Evolutionary conservation across 352 stramenopile genomes (phyloP), one percentile per base, ranked within the genome.

Genomic region (Blastocystis sp.): DNA sequence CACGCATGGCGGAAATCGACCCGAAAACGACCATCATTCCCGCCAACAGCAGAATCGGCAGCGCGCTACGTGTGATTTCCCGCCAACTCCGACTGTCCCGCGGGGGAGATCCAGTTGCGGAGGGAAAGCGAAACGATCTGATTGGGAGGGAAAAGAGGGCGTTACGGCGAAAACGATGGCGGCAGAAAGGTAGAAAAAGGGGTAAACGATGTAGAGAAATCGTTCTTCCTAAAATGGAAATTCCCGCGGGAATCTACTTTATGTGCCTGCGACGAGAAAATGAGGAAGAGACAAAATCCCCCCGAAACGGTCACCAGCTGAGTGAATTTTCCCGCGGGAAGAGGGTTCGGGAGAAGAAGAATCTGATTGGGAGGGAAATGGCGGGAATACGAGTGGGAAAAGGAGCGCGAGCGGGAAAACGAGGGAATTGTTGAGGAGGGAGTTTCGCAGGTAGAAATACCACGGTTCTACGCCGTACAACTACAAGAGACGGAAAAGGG

Each of bases 131-230:
- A 73, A 8, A 40, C 27, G 42, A 21, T 73, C 14, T 4, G n/a
- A 24, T 46, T 73, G 61, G 46, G 2, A 46, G 18, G 18, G 18
- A 7, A 2, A 27, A 7, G 3, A 4, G 8, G 8, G n/a, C 16
- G 46, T 16, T 51, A 73, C 61, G 38, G 61, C 18, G 24, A 94
- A 87, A 32, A 89, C 91, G 57, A 90, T 87, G 0, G 91, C 91
- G 54, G 90, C 90, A 48, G 89, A 87, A 32, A 93, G 87, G 73
- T 91, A 94, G 18, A 94, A 85, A 0, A 94, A 87, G n/a, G 91
- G 90, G 53, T 94, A 94, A 0, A 94, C 81, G 0, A 91, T 91
- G 27, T 91, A 93, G 38, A 94, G 65, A 84, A 94, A 94, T 0
- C 91, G 90, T 87, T 94, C 91, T 79, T 94, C 91, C 77, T 94